phyloP scores from a whole-genome alignment of 225 moss, liverwort and hornwort species.

The Physcomitrellopsis africana region DNA sequence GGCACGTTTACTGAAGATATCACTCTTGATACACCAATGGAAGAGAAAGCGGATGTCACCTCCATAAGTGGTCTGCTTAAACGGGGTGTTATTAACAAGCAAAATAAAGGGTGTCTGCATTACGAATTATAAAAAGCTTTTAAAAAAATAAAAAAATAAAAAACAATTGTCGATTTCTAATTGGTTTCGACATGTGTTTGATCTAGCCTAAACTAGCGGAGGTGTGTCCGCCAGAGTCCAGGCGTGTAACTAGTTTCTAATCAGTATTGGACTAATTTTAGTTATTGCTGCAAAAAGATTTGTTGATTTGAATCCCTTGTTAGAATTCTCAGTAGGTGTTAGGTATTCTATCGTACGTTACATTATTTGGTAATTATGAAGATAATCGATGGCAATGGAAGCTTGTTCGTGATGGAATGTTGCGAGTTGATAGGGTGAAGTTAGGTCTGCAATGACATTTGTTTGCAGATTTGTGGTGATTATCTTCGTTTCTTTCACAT shows the following conservation, averaged over 20 bases:
- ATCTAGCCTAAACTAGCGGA: too few relatives aligned
- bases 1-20: slow-evolving; percentile 4
- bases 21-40: background rate
- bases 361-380: slow-evolving; percentile 18
- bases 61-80: too few relatives aligned
- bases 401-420: slow-evolving; percentile 6
- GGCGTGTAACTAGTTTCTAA: background rate
- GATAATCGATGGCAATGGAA: slow-evolving; percentile 6
- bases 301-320: slow-evolving; percentile 21
- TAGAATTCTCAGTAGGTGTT: background rate
- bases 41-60: too few relatives aligned
- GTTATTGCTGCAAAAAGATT: background rate
- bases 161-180: too few relatives aligned
- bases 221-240: too few relatives aligned
- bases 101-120: too few relatives aligned
- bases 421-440: slow-evolving; percentile 3
- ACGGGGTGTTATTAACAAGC: too few relatives aligned
- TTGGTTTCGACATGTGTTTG: too few relatives aligned
- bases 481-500: background rate
- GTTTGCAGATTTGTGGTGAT: slow-evolving; percentile 23
- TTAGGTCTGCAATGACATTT: slow-evolving; percentile 12
- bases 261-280: background rate
- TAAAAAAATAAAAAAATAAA: too few relatives aligned
- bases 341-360: background rate
- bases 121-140: too few relatives aligned